Percentiles rank a stretch among this genome's conserved stretches.
phyloP scores from a whole-genome alignment of 2,329 filamentous ascomycete genomes.

The Penicillium brevicompactum region DNA sequence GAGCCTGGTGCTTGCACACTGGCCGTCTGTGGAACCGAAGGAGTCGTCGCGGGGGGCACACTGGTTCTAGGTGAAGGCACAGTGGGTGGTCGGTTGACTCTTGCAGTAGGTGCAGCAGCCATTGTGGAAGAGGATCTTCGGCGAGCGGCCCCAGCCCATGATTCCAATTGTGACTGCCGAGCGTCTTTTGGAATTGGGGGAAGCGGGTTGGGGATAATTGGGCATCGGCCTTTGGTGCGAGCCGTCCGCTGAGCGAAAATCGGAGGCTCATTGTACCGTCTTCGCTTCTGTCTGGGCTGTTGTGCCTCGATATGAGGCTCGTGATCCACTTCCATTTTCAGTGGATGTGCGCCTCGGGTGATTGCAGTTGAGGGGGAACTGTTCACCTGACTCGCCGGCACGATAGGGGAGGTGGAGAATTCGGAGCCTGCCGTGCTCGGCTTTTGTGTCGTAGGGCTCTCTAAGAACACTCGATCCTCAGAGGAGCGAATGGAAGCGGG shows the following conservation, averaged over 20 bases:
- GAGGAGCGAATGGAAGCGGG: slow-evolving; percentile 26
- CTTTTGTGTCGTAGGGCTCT: slow-evolving; percentile 26
- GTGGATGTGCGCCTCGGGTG: slow-evolving; percentile 18
- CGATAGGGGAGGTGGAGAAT: slow-evolving; percentile 15
- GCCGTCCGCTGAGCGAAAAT: slow-evolving; percentile 52
- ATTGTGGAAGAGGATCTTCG: slow-evolving; percentile 21
- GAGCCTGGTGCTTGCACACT: slow-evolving; percentile 23
- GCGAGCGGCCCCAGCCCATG: slow-evolving; percentile 20
- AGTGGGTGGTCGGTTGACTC: slow-evolving; percentile 17
- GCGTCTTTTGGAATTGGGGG: slow-evolving; percentile 37
- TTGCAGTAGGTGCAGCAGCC: slow-evolving; percentile 16
- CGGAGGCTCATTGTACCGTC: slow-evolving; percentile 55
- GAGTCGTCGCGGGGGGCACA: slow-evolving; percentile 25
- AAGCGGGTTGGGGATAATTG: slow-evolving; percentile 42
- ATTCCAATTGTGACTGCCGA: slow-evolving; percentile 24
- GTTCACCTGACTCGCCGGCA: slow-evolving; percentile 23
- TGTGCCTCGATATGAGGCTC: slow-evolving; percentile 30
- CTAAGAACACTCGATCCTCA: slow-evolving; percentile 32
- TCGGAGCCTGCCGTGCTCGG: slow-evolving; percentile 18
- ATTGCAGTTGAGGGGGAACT: slow-evolving; percentile 30
- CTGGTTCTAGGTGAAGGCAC: slow-evolving; percentile 29
- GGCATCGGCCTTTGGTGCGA: slow-evolving; percentile 44
- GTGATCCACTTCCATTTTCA: slow-evolving; percentile 29
- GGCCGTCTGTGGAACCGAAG: slow-evolving; percentile 3
- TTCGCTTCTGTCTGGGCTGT: slow-evolving; percentile 51